Evolutionary conservation across 1,139 yeast genomes (phyloP).

Genomic region (Lodderomyces beijingensis): DNA sequence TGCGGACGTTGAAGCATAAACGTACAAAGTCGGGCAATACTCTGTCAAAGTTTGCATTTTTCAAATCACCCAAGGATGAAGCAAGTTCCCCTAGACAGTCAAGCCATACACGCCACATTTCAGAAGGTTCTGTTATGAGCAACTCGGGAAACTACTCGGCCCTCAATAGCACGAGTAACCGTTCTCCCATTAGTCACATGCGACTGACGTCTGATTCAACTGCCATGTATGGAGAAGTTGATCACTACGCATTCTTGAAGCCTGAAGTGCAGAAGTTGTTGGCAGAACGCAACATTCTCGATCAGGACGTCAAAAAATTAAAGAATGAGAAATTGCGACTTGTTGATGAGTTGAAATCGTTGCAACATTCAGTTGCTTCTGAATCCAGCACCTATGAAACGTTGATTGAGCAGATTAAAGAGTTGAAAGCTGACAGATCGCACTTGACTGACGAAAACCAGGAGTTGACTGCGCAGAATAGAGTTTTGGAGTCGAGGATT

Average conservation of each 20-base stretch:
- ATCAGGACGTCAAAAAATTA: constrained; percentile 28
- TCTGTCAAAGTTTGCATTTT: constrained; percentile 30
- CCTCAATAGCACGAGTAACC: constrained; percentile 11
- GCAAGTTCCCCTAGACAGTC: constrained; percentile 12
- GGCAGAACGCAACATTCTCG: constrained; percentile 21
- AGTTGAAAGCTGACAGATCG: constrained; percentile 19
- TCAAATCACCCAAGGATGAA: constrained; percentile 22
- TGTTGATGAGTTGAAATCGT: constrained; percentile 19
- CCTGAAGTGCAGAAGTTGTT: constrained; percentile 42
- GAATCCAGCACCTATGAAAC: constrained; percentile 24
- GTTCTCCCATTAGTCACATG: constrained; percentile 10
- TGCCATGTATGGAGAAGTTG: constrained; percentile 8
- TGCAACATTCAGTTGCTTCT: constrained; percentile 21
- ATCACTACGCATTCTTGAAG: constrained; percentile 35
- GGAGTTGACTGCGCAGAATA: constrained; percentile 22
- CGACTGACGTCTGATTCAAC: constrained; percentile 41
- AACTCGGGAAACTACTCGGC: constrained; percentile 15
- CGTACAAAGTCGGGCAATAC: constrained; percentile 43
- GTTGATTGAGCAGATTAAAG: constrained; percentile 26
- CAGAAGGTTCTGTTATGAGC: constrained; percentile 35
- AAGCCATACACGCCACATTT: constrained; percentile 38
- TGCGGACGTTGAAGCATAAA: constrained; percentile 35
- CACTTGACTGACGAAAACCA: neutral
- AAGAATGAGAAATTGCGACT: constrained; percentile 26
- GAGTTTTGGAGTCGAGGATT: constrained; percentile 14